These are phyloP conservation scores for Phytophthora sp. DNA, from an alignment of 352 stramenopile species.

Conservation along the genomic window DNA sequence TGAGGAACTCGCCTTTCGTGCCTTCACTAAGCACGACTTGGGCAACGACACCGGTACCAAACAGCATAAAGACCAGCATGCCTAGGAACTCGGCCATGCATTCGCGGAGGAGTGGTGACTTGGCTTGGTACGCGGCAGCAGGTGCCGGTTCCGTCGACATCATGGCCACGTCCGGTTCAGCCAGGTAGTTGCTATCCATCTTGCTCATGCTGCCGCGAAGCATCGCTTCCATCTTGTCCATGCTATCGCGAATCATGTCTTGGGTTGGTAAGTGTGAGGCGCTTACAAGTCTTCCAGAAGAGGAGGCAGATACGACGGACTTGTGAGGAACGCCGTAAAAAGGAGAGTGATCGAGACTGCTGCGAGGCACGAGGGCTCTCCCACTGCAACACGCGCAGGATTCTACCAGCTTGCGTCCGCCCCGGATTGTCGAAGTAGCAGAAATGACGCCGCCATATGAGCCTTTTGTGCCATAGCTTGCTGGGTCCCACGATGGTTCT, in stretches of 20 bases:
- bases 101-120: slow-evolving; percentile 57
- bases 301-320: slow-evolving; percentile 6
- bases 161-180: slow-evolving; percentile 33
- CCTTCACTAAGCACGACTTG: slow-evolving; percentile 59
- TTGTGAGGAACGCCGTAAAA: slow-evolving; percentile 23
- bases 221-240: slow-evolving; percentile 25
- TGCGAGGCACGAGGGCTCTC: slow-evolving; percentile 6
- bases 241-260: slow-evolving; percentile 23
- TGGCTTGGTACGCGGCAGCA: slow-evolving; percentile 25
- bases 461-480: not conserved
- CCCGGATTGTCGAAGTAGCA: slow-evolving; percentile 5
- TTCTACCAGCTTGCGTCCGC: slow-evolving; percentile 9
- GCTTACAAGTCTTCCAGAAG: not conserved
- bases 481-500: not conserved
- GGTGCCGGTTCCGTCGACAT: slow-evolving; percentile 23
- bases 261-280: not conserved
- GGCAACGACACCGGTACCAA: slow-evolving; percentile 61
- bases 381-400: not conserved
- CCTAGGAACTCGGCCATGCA: slow-evolving; percentile 67
- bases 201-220: slow-evolving; percentile 25
- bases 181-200: slow-evolving; percentile 35
- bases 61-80: slow-evolving; percentile 60
- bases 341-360: slow-evolving; percentile 8
- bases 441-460: slow-evolving; percentile 11
- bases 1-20: slow-evolving; percentile 59